Base-by-base conservation (phyloP, 768 basidiomycete genomes). In the Phanerochaete carnosa region DNA sequence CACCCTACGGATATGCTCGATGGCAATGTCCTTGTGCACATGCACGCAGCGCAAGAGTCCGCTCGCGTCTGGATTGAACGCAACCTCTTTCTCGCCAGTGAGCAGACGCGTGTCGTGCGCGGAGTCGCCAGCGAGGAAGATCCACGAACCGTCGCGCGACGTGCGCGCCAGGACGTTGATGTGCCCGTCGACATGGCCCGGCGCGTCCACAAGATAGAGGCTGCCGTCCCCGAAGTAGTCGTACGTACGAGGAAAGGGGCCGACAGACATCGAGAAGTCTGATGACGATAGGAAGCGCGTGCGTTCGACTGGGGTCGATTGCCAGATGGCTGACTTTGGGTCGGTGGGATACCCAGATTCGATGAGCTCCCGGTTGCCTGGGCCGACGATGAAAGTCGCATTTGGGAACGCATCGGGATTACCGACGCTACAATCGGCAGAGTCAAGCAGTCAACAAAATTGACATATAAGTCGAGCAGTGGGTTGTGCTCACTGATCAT, bases 151-250 rank as follows among this genome's bases (percentile, higher is more conserved):
- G 25, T 79, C 76, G 3, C 76, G 51, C 19, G 82, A 83, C 3
- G 82, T 85, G 50, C 85, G 82, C 6, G 75, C 82, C 12, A 85
- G 77, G 33, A 81, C 62, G 61, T 81, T 83, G 59, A 86, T 62
- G 57, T 87, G 85, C 0, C 86, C 86, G 1, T 72, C 69, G 32
- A 83, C 66, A 66, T 87, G 85, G 0, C 86, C 85, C 1, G 84
- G 77, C 1, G 84, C 78, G 64, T 87, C 81, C 59, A 87, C 66
- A 62, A 87, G 75, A 64, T 83, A 86, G 33, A 85, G 67, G 64
- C 81, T 83, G 7, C 85, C 85, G 62, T 88, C 85, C n/a, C 77
- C 77, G 63, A 80, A 85, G 64, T 77, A 79, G 70, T 87, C 83
- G 22, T 79, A 64, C 4, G 81, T 79, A 45, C 61, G 66, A 23